Evolutionary conservation across 805 yeast species (phyloP).

Genomic region (Suhomyces canberraensis): DNA sequence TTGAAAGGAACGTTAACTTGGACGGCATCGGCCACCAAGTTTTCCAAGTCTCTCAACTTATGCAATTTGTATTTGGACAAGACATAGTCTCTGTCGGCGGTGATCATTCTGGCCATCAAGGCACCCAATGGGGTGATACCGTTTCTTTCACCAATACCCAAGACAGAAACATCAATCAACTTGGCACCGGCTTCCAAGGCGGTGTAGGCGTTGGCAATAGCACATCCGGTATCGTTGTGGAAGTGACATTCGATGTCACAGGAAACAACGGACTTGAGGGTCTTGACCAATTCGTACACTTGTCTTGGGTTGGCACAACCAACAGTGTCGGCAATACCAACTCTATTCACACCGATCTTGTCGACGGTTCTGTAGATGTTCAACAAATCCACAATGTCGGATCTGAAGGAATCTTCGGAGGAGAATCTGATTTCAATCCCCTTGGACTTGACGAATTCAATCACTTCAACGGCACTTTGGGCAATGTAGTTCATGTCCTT

Average conservation of each 20-base stretch:
- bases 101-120: conserved; percentile 98
- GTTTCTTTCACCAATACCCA: conserved; percentile 98
- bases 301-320: conserved; percentile 99
- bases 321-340: conserved; percentile 98
- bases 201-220: conserved; percentile 97
- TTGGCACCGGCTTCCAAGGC: conserved; percentile 98
- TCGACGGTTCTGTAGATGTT: conserved; percentile 96
- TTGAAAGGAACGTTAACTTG: conserved; percentile 96
- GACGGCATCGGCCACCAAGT: conserved; percentile 94
- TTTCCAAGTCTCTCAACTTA: conserved; percentile 93
- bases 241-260: conserved; percentile 98
- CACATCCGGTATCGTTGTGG: conserved; percentile 99
- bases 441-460: conserved; percentile 94
- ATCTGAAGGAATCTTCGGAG: conserved; percentile 96
- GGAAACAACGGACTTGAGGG: conserved; percentile 86
- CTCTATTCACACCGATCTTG: conserved; percentile 96
- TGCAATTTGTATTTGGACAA: conserved; percentile 91
- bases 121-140: conserved; percentile 98
- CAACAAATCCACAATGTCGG: conserved; percentile 90
- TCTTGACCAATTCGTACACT: conserved; percentile 93
- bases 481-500: conserved; percentile 98
- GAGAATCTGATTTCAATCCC: conserved; percentile 96
- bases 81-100: conserved; percentile 96
- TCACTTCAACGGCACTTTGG: conserved; percentile 92
- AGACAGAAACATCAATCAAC: conserved; percentile 89